These are phyloP conservation scores for Guyanaporus albipodus DNA, from an alignment of 768 basidiomycete species.

Conservation along the genomic window DNA sequence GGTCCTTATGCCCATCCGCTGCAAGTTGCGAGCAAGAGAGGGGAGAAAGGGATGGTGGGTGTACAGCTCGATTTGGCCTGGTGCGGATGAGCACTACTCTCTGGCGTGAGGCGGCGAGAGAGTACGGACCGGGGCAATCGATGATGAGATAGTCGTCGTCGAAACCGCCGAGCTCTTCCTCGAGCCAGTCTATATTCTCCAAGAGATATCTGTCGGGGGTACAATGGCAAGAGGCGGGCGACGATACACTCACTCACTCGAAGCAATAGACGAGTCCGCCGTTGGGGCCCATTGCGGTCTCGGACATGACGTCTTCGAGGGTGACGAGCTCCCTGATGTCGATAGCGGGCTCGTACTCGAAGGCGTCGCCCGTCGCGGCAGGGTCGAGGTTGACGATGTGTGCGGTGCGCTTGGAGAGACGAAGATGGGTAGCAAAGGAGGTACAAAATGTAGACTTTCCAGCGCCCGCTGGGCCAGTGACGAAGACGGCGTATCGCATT, in stretches of 20 bases:
- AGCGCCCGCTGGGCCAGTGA: slow-evolving; percentile 96
- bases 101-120: not conserved
- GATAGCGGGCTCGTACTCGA: slow-evolving; percentile 88
- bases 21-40: slow-evolving; percentile 72
- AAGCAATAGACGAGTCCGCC: slow-evolving; percentile 98
- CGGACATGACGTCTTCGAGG: slow-evolving; percentile 93
- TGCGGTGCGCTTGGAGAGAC: slow-evolving; percentile 71
- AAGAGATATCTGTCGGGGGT: slow-evolving; percentile 71
- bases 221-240: not conserved
- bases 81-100: slow-evolving; percentile 6
- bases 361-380: slow-evolving; percentile 79
- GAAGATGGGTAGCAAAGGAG: slow-evolving; percentile 86
- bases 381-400: slow-evolving; percentile 98
- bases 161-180: slow-evolving; percentile 91
- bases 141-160: slow-evolving; percentile 95
- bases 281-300: slow-evolving; percentile 93
- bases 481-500: slow-evolving; percentile 87
- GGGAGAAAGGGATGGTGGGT: slow-evolving; percentile 98
- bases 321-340: slow-evolving; percentile 93
- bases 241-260: slow-evolving; percentile 77
- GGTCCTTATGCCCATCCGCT: slow-evolving; percentile 76
- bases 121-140: slow-evolving; percentile 75
- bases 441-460: slow-evolving; percentile 95
- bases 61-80: slow-evolving; percentile 97
- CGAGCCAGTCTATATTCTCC: slow-evolving; percentile 97